Base-by-base conservation (phyloP, 345 rosid genomes). In the Eucalyptus pauciflora region DNA sequence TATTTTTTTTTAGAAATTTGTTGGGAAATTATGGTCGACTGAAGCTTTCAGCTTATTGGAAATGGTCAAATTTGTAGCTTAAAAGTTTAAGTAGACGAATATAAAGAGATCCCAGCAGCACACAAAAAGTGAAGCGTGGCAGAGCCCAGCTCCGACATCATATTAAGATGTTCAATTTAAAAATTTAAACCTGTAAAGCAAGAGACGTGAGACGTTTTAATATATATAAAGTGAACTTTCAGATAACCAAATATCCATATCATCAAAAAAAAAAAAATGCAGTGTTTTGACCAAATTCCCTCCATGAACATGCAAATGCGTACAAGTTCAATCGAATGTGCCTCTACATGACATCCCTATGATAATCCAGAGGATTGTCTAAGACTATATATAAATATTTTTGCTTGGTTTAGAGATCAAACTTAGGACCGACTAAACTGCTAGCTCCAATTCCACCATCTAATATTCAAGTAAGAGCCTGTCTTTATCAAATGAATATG, bases 61-160 rank as follows among this genome's bases (percentile, higher is more conserved):
- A n/a, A n/a, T n/a, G n/a, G n/a, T n/a, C n/a, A n/a, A n/a, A 64
- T 64, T 25, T 60, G 14, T 12, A 60, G 31, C 31, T 60, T 60
- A 6, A 60, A 60, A 60, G 31, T 27, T 27, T 12, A 60, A 60
- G 18, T 8, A 15, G 18, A n/a, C 33, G 8, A 14, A 64, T 64
- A 15, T n/a, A n/a, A n/a, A n/a, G 76, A 64, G 37, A 64, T 64
- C 18, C 4, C 76, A 4, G 9, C 18, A 64, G 69, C 4, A 1
- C 24, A 16, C 43, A 1, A 37, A 8, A 67, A 67, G 24, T 22
- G 5, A 67, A 31, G 31, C 0, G 2, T 2, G 79, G 22, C 1
- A 67, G 0, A 1, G 37, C 20, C 43, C 1, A 1, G 0, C 20
- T 67, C 0, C 0, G 2, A 64, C 15, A n/a, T 14, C 16, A 15